Evolutionary conservation across 257 asterid genomes (phyloP), one percentile per base, ranked within the genome.

Genomic region (Apocynum venetum): DNA sequence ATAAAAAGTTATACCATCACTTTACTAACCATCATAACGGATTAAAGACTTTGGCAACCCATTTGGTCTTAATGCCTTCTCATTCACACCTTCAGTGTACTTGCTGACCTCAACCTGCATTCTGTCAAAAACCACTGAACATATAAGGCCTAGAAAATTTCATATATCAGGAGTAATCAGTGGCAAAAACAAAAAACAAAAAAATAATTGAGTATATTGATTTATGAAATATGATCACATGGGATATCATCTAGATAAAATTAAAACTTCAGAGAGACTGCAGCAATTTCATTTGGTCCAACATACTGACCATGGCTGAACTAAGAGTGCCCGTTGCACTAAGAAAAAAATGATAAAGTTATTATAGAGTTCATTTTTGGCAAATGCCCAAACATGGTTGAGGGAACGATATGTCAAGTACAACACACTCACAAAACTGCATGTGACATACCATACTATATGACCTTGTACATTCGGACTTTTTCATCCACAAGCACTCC

Each of bases 61-160:
- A 86, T 96, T 96, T 73, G 99, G 99, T 78, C 99, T 82, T 48
- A 93, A 60, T 74, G 92, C 94, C 78, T 87, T 91, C 49, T 93
- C 98, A 79, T 71, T 83, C 78, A 86, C 82, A 44, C 99, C 99
- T 86, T 96, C 99, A 4, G 99, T 96, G 89, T 91, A 93, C 84
- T 93, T 96, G 91, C 98, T 96, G 80, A 96, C 99, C 88, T 96
- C 99, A 73, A 96, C 98, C 92, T 96, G 99, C 99, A 96, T 96
- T 89, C 99, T 96, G 92, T 66, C 82, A 78, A 68, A 71, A 72
- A 68, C 71, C 6, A 65, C 43, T 74, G 49, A 53, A 53, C 3
- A 51, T n/a, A 41, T 59, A 46, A 76, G 67, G 8, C 46, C 1
- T 15, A n/a, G 25, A 13, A 55, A 63, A 19, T 65, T 51, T 53